Percentiles rank a stretch among this genome's conserved stretches.
phyloP scores from a whole-genome alignment of 768 basidiomycete genomes.

The Gautieria morchelliformis region DNA sequence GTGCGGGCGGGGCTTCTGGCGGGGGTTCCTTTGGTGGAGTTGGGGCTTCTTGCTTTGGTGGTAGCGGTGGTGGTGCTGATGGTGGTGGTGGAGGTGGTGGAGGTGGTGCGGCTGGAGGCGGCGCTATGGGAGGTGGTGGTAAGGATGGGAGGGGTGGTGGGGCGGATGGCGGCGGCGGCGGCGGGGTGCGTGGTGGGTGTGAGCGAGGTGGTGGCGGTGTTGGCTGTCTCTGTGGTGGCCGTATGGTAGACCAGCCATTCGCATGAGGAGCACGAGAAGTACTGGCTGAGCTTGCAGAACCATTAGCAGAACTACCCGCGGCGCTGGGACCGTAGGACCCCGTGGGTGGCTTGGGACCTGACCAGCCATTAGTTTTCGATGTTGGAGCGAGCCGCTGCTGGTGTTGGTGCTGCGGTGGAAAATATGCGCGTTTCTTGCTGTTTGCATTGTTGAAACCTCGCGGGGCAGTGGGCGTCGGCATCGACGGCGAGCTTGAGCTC shows the following conservation, averaged over 20 bases:
- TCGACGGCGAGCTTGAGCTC: conserved; percentile 23
- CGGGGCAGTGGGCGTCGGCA: conserved; percentile 17
- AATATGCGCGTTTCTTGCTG: background rate
- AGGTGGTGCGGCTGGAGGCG: conserved; percentile 4
- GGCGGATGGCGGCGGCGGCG: conserved; percentile 17
- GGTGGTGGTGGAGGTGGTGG: background rate
- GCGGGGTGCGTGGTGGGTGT: conserved; percentile 11
- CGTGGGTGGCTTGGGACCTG: background rate
- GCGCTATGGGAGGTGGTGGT: conserved; percentile 4
- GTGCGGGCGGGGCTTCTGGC: background rate
- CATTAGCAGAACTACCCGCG: background rate
- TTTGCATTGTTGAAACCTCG: background rate
- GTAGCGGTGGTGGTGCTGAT: conserved; percentile 20
- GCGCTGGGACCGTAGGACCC: background rate
- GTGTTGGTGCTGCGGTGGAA: background rate
- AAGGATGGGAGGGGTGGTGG: conserved; percentile 14
- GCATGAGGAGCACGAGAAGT: background rate
- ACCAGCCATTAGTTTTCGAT: background rate
- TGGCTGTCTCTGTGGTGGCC: conserved; percentile 14
- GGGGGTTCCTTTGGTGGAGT: background rate
- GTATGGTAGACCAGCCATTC: conserved; percentile 4
- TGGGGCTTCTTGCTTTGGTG: background rate
- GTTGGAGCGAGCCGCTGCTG: background rate
- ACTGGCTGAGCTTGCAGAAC: background rate
- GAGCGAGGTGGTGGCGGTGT: conserved; percentile 18